Evolutionary conservation across 805 yeast genomes (phyloP).

Genomic region (Maudiozyma serrabonitensis): DNA sequence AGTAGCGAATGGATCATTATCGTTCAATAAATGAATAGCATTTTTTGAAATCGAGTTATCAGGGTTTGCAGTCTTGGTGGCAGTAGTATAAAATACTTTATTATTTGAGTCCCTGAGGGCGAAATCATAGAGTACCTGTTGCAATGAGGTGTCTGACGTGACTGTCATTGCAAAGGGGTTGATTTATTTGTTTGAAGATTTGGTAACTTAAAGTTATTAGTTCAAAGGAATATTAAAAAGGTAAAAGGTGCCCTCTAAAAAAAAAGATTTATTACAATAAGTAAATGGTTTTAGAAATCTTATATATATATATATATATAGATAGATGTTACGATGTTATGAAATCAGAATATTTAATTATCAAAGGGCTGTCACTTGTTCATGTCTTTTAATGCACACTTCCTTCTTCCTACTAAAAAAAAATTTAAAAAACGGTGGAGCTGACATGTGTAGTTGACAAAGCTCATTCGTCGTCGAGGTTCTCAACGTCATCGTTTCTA

Average conservation of each 20-base stretch:
- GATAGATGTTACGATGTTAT: neutral
- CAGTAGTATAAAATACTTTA: constrained; percentile 17
- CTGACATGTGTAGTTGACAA: no score
- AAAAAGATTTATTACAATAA: neutral
- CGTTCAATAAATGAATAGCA: constrained; percentile 17
- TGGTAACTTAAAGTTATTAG: no score
- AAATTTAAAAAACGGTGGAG: no score
- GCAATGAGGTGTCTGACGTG: neutral
- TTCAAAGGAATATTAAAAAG: neutral
- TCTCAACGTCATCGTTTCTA: no score
- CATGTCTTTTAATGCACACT: no score
- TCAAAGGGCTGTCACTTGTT: no score
- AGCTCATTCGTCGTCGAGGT: neutral
- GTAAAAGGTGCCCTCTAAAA: neutral
- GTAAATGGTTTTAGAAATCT: neutral
- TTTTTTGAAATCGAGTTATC: neutral
- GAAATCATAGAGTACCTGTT: constrained; percentile 8
- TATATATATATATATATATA: neutral
- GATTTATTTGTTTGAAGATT: neutral
- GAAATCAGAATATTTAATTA: no score
- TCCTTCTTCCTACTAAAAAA: no score
- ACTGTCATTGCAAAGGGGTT: constrained; percentile 1
- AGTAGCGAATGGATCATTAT: constrained; percentile 26
- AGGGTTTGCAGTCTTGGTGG: constrained; percentile 5
- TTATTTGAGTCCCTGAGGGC: constrained; percentile 4